Conservation (phyloP, 1,284 basidiomycete species). For the Cryptococcus sp. region DNA sequence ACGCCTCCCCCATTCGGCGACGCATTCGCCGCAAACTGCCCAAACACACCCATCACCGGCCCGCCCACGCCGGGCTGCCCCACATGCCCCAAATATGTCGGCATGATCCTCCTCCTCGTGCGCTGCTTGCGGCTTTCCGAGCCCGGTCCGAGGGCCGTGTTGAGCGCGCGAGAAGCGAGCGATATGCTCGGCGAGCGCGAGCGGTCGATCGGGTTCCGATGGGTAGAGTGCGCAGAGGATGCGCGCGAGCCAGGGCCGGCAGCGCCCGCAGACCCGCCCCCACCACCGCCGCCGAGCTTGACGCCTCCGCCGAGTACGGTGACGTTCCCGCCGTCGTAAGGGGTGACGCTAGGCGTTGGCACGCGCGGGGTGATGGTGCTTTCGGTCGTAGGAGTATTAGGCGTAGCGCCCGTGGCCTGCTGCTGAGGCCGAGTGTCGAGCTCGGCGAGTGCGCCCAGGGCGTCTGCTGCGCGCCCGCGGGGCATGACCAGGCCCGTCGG, state of each 20-base stretch:
- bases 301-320: conserved; percentile 51
- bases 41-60: conserved; percentile 39
- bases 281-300: conserved; percentile 41
- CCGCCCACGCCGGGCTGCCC: conserved; percentile 44
- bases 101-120: conserved; percentile 46
- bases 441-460: neutral
- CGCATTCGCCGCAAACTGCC: conserved; percentile 19
- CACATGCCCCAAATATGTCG: conserved; percentile 44
- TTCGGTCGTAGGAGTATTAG: conserved; percentile 13
- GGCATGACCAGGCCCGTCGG: conserved; percentile 1
- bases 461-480: conserved; percentile 7
- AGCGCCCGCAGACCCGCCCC: too few species aligned
- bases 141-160: conserved; percentile 34
- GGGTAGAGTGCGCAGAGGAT: conserved; percentile 23
- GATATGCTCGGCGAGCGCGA: conserved; percentile 45
- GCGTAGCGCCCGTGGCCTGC: conserved; percentile 7
- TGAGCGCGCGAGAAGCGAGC: conserved; percentile 41
- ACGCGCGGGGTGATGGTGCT: conserved; percentile 17
- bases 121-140: conserved; percentile 30
- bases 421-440: too few species aligned
- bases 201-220: conserved; percentile 30
- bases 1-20: neutral
- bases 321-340: conserved; percentile 52
- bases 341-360: conserved; percentile 43
- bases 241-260: conserved; percentile 28